Percentiles rank a stretch among this genome's conserved stretches.
Evolutionary conservation across 768 basidiomycete species (phyloP).

Genomic region (Symmetrospora coprosmae): DNA sequence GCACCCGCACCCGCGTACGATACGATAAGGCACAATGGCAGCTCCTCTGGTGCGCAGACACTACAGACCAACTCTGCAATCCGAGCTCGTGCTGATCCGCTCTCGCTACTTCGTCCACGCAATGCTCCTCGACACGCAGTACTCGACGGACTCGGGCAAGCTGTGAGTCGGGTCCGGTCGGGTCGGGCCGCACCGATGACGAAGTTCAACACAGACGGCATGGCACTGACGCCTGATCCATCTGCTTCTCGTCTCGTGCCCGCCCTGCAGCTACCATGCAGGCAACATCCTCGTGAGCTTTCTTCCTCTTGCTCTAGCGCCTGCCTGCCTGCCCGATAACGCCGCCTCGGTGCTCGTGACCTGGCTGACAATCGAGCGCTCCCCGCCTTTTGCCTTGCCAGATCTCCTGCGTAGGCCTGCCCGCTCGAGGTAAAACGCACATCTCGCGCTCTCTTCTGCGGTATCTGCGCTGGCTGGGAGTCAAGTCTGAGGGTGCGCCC

Average conservation of each 20-base stretch:
- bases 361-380: too few species aligned
- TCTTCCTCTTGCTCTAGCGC: too few species aligned
- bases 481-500: slow-evolving; percentile 55
- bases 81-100: background rate
- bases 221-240: background rate
- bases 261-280: slow-evolving; percentile 19
- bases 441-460: slow-evolving; percentile 87
- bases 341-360: too few species aligned
- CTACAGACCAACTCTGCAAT: background rate
- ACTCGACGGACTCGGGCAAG: slow-evolving; percentile 13
- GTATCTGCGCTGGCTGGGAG: slow-evolving; percentile 96
- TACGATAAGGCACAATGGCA: background rate
- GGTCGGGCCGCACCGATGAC: background rate
- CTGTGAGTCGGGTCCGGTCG: background rate
- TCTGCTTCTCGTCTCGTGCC: too few species aligned
- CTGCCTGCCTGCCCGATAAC: too few species aligned
- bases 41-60: slow-evolving; percentile 9
- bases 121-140: background rate
- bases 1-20: too few species aligned
- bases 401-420: background rate
- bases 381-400: background rate
- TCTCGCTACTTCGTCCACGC: background rate
- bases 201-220: background rate
- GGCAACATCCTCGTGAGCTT: slow-evolving; percentile 18
- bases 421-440: slow-evolving; percentile 86